Percentiles rank a stretch among this genome's conserved stretches.
Conservation (phyloP, 352 stramenopile species). For the Halophytophthora batemanensis region DNA sequence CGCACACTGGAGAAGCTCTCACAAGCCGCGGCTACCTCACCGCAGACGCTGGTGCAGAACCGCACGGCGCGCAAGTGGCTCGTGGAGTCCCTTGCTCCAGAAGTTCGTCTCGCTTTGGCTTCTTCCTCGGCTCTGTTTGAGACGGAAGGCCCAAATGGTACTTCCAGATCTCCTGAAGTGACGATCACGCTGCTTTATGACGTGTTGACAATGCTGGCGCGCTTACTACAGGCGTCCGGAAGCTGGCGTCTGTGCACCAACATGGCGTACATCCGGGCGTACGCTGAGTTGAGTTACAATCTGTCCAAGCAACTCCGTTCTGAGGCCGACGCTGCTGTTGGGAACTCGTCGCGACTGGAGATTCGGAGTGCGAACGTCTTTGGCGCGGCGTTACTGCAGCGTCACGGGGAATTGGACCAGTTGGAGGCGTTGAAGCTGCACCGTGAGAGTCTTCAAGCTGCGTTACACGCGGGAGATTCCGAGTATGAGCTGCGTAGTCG, state of each 20-base stretch:
- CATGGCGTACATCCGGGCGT: constrained; percentile 33
- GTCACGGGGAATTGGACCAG: constrained; percentile 28
- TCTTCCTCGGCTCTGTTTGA: constrained; percentile 1
- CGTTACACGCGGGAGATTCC: constrained; percentile 29
- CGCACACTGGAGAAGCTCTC: constrained; percentile 26
- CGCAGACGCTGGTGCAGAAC: constrained; percentile 27
- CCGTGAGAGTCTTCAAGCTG: constrained; percentile 40
- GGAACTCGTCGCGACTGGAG: constrained; percentile 27
- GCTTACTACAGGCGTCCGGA: constrained; percentile 40
- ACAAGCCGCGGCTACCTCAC: constrained; percentile 18
- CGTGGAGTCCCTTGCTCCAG: constrained; percentile 20
- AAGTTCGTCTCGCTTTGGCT: constrained; percentile 9
- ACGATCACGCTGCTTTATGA: constrained; percentile 31
- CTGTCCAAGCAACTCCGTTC: constrained; percentile 30
- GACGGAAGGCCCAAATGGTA: not conserved
- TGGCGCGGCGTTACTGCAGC: constrained; percentile 31
- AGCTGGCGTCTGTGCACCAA: constrained; percentile 43
- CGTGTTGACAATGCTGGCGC: constrained; percentile 36
- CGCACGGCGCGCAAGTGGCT: constrained; percentile 36
- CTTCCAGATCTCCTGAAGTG: not conserved
- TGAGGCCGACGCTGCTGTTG: constrained; percentile 5
- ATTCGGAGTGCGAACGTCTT: constrained; percentile 46
- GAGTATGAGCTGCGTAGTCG: constrained; percentile 44
- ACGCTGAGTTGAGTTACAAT: constrained; percentile 43
- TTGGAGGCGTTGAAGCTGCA: constrained; percentile 42